These are phyloP conservation scores for Chrysochromulina parva DNA, from an alignment of 78 protist species.

Conservation along the genomic window DNA sequence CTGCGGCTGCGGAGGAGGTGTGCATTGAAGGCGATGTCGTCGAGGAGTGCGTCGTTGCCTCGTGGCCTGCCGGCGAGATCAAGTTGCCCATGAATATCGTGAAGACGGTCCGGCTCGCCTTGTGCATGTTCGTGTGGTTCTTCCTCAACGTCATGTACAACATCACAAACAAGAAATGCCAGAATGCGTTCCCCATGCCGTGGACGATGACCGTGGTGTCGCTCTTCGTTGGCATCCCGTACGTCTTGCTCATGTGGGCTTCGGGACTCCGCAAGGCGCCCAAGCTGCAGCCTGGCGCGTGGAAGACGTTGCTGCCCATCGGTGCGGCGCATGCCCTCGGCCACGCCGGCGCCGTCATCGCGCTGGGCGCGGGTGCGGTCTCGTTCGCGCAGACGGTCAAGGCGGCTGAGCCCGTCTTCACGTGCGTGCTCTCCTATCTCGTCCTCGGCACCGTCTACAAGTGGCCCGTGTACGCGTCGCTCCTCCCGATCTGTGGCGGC, in stretches of 20 bases:
- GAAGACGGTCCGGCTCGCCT: neutral
- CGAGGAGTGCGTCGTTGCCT: neutral
- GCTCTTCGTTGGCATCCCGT: slow-evolving; percentile 23
- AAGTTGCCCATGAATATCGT: neutral
- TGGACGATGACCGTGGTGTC: slow-evolving; percentile 32
- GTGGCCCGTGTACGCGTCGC: slow-evolving; percentile 16
- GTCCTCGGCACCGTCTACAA: slow-evolving; percentile 5
- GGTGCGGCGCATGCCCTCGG: slow-evolving; percentile 13
- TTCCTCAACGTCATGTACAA: slow-evolving; percentile 27
- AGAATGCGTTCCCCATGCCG: slow-evolving; percentile 30
- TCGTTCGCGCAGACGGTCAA: slow-evolving; percentile 33
- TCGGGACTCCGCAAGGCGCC: neutral
- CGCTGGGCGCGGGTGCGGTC: slow-evolving; percentile 34
- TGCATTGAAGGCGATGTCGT: neutral
- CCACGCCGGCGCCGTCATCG: neutral
- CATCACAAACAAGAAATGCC: slow-evolving; percentile 26
- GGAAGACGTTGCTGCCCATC: neutral
- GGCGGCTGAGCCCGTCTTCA: slow-evolving; percentile 42
- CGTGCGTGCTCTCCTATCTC: neutral
- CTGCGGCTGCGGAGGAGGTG: neutral
- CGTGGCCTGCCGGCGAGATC: neutral
- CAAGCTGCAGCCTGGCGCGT: neutral
- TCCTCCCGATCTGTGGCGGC: slow-evolving; percentile 31
- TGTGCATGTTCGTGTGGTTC: neutral
- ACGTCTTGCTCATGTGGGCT: neutral